Percentiles rank a stretch among this genome's conserved stretches.
These are phyloP conservation scores for Podospora sp. DNA, from an alignment of 495 filamentous ascomycete species.

Conservation along the genomic window DNA sequence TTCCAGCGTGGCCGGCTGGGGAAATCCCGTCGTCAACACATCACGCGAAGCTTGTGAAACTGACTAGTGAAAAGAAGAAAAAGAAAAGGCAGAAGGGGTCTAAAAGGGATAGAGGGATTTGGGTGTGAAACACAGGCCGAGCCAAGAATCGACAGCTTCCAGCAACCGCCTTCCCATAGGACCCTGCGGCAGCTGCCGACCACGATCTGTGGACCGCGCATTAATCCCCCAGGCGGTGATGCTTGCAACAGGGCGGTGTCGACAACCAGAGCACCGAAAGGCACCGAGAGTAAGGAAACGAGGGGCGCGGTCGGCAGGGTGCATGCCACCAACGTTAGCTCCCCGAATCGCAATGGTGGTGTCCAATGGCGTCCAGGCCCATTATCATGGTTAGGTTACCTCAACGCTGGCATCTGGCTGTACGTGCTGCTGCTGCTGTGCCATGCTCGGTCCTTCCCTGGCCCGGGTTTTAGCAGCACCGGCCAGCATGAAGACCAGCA, in stretches of 20 bases:
- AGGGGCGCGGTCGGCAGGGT: slow-evolving; percentile 10
- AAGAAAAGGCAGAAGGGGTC: not conserved
- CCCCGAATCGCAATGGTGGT: not conserved
- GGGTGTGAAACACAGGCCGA: not conserved
- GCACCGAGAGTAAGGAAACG: slow-evolving; percentile 14
- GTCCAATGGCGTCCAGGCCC: slow-evolving; percentile 10
- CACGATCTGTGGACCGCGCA: slow-evolving; percentile 4
- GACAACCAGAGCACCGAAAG: slow-evolving; percentile 1
- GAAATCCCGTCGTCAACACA: not conserved
- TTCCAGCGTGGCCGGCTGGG: not conserved
- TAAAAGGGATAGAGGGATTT: slow-evolving; percentile 6
- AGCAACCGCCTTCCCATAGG: not conserved
- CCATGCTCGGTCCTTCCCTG: not conserved
- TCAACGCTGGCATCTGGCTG: not conserved
- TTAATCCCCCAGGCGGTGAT: slow-evolving; percentile 5
- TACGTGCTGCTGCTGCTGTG: not conserved
- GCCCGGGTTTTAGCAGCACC: not conserved
- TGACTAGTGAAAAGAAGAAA: not conserved
- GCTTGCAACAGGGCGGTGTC: slow-evolving; percentile 1
- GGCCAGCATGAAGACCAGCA: not conserved
- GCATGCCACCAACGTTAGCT: not conserved
- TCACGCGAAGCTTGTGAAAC: not conserved
- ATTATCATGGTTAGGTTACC: slow-evolving; percentile 9
- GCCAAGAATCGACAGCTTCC: not conserved
- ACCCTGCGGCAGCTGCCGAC: not conserved